phyloP scores from a whole-genome alignment of 78 protist species.

The Cavenderia fasciculata region DNA sequence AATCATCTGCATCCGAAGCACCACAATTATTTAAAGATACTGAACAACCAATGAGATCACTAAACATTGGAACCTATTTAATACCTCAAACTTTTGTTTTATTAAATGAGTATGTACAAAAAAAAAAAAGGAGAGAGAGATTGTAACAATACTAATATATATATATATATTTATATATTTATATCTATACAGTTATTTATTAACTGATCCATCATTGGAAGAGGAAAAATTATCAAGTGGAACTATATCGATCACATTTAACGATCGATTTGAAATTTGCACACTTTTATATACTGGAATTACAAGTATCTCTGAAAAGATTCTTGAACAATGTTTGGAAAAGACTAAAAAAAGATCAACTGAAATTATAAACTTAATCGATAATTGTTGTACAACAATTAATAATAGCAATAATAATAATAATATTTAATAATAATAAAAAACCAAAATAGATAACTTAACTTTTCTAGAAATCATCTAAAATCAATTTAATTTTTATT shows the following conservation, averaged over 20 bases:
- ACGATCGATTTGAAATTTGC: slow-evolving; percentile 55
- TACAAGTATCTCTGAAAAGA: not conserved
- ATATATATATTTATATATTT: not conserved
- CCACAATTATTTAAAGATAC: slow-evolving; percentile 36
- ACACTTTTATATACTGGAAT: slow-evolving; percentile 14
- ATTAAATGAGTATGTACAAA: slow-evolving; percentile 53
- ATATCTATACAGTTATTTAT: slow-evolving; percentile 16
- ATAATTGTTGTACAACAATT: not conserved
- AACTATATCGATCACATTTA: slow-evolving; percentile 28
- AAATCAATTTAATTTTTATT: no score
- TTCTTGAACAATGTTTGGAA: slow-evolving; percentile 22
- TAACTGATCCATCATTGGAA: slow-evolving; percentile 75
- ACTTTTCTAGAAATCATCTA: no score
- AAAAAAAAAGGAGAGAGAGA: no score
- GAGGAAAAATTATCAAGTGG: slow-evolving; percentile 74
- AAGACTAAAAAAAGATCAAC: slow-evolving; percentile 22
- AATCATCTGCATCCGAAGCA: no score
- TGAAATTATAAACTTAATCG: slow-evolving; percentile 24
- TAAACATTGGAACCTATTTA: slow-evolving; percentile 28
- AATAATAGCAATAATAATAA: no score
- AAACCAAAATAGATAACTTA: no score
- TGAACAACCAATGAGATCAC: slow-evolving; percentile 5
- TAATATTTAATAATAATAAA: no score
- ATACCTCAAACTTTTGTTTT: slow-evolving; percentile 65
- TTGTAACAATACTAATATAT: no score